Base-by-base conservation (phyloP, 2,329 filamentous ascomycete genomes). In the Scorias spongiosa region DNA sequence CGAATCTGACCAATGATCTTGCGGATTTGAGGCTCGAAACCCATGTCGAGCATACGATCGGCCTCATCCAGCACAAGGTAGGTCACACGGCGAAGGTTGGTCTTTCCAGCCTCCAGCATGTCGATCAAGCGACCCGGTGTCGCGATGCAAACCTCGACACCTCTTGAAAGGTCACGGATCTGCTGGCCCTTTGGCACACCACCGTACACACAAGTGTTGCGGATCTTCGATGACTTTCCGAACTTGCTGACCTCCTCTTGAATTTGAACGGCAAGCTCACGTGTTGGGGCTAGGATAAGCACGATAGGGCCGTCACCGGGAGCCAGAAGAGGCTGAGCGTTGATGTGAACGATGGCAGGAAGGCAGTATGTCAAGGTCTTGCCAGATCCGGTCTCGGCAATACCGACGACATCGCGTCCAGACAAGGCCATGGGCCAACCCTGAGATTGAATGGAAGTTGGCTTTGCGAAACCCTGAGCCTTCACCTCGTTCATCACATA, bases 21-120 rank as follows among this genome's bases (percentile, higher is more conserved):
- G 72, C 91, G 86, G 59, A 98, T 96, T 66, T 96, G 91, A 54
- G 91, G 91, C 71, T 98, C 91, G 69, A 98, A 96, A 78, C 91
- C 91, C 91, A 98, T 98, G 71, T 98, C 91, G 64, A 98, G 75
- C 91, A 98, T 98, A 61, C 91, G 89, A 70, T 98, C 91, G 63
- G 91, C 91, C 72, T 98, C 91, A 59, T 98, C 91, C 51, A 98
- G 87, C 54, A 96, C 91, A 46, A 98, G 75, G 70, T 98, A 98
- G 45, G 91, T 98, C 49, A 96, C 88, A 65, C 91, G 87, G 54
- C 89, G 89, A 51, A 98, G 78, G 71, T 98, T 96, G 57, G 91
- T 98, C 75, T 93, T 93, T 66, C 88, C 89, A 54, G 86, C 85
- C 69, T 96, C 91, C 29, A 98, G 78, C 86, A 96, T 95, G 59